Evolutionary conservation across 1,284 basidiomycete species (phyloP).

Genomic region (Leccinum pseudoinsigne): DNA sequence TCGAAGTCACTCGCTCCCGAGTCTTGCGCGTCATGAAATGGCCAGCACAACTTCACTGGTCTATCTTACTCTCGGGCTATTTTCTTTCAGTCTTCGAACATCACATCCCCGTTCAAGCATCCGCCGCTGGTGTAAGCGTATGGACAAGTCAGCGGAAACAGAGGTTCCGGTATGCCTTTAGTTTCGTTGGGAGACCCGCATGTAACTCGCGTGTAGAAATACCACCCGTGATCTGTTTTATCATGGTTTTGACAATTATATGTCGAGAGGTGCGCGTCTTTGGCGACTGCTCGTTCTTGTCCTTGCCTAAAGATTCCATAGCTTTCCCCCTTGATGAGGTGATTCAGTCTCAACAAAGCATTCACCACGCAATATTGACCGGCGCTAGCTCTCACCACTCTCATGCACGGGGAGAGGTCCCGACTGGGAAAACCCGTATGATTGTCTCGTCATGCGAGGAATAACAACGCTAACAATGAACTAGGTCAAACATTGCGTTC

Average conservation of each 20-base stretch:
- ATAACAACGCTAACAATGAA: constrained; percentile 11
- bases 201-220: constrained; percentile 45
- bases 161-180: constrained; percentile 52
- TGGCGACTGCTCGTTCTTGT: not conserved
- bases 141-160: constrained; percentile 66
- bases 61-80: constrained; percentile 49
- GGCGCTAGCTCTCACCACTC: constrained; percentile 74
- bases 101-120: constrained; percentile 38
- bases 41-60: constrained; percentile 52
- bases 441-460: constrained; percentile 17
- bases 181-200: not conserved
- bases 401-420: constrained; percentile 83
- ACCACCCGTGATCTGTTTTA: constrained; percentile 76
- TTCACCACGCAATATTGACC: constrained; percentile 11
- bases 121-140: constrained; percentile 34
- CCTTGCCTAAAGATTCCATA: constrained; percentile 29
- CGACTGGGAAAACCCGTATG: constrained; percentile 77
- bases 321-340: constrained; percentile 86
- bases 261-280: constrained; percentile 59
- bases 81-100: constrained; percentile 48
- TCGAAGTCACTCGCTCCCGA: not conserved
- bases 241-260: constrained; percentile 81
- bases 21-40: constrained; percentile 58
- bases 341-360: constrained; percentile 16
- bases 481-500: constrained; percentile 64